These are phyloP conservation scores for Candolleomyces efflorescens DNA, from an alignment of 768 basidiomycete species.

Conservation along the genomic window DNA sequence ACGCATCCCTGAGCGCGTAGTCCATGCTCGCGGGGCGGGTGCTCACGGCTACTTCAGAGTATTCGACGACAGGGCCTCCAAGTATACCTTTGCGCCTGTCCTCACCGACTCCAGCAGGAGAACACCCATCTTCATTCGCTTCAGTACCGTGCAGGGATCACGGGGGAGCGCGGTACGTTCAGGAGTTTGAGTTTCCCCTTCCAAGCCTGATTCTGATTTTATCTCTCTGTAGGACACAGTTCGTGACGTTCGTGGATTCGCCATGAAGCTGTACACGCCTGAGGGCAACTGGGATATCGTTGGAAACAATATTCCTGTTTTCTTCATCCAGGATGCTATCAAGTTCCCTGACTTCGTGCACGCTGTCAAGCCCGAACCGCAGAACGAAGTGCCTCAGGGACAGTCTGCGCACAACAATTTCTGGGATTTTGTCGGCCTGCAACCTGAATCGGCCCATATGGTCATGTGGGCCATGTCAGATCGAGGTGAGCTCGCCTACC, in stretches of 20 bases:
- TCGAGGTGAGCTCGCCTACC: slow-evolving; percentile 33
- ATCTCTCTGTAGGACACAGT: slow-evolving; percentile 51
- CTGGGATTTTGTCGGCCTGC: slow-evolving; percentile 78
- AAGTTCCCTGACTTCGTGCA: slow-evolving; percentile 87
- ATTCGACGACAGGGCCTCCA: slow-evolving; percentile 59
- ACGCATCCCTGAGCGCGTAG: slow-evolving; percentile 83
- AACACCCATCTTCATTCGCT: slow-evolving; percentile 79
- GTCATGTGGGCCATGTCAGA: slow-evolving; percentile 86
- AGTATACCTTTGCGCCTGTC: slow-evolving; percentile 67
- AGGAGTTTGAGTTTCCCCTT: slow-evolving; percentile 15
- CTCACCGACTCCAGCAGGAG: slow-evolving; percentile 68
- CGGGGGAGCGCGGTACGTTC: slow-evolving; percentile 68
- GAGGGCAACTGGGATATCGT: slow-evolving; percentile 90
- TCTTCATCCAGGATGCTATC: slow-evolving; percentile 78
- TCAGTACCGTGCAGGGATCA: slow-evolving; percentile 82
- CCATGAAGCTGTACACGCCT: slow-evolving; percentile 75
- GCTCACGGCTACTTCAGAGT: slow-evolving; percentile 85
- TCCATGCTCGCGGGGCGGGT: slow-evolving; percentile 66
- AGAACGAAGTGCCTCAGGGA: slow-evolving; percentile 72
- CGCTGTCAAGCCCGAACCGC: slow-evolving; percentile 81
- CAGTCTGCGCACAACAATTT: slow-evolving; percentile 80
- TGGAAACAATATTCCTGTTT: slow-evolving; percentile 79
- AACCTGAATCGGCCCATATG: slow-evolving; percentile 72
- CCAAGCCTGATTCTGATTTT: neutral
- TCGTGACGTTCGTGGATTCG: slow-evolving; percentile 86